Percentiles rank a stretch among this genome's conserved stretches.
phyloP scores from a whole-genome alignment of 2,329 filamentous ascomycete species.

The Xylariaceae sp. region DNA sequence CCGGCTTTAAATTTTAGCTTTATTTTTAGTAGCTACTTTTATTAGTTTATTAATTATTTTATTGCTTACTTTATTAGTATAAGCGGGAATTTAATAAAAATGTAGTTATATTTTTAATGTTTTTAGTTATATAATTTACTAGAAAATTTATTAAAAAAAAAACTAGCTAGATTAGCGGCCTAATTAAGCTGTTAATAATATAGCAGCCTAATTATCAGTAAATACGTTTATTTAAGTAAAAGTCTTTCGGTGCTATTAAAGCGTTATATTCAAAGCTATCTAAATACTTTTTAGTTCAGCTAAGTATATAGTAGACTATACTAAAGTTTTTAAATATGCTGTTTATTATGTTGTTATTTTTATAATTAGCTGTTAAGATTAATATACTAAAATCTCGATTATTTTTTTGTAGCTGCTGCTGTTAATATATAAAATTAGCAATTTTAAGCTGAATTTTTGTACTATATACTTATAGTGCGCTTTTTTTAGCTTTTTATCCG shows the following conservation, averaged over 20 bases:
- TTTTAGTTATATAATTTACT: background rate
- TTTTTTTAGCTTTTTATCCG: too few species aligned
- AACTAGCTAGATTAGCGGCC: background rate
- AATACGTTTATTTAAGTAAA: background rate
- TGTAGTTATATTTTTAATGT: background rate
- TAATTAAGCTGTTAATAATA: background rate
- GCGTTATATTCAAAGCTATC: background rate
- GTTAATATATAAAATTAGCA: too few species aligned
- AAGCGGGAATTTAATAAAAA: background rate
- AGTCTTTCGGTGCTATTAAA: background rate
- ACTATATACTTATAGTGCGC: too few species aligned
- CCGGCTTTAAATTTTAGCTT: background rate
- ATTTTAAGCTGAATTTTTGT: too few species aligned
- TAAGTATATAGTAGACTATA: background rate
- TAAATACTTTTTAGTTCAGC: background rate
- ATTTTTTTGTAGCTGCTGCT: too few species aligned
- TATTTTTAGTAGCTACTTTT: background rate
- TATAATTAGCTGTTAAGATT: background rate
- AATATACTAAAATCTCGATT: too few species aligned
- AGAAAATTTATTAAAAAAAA: background rate
- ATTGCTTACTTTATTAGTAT: background rate
- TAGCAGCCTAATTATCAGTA: background rate
- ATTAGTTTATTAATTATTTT: background rate
- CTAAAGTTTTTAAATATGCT: background rate
- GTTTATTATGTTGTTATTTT: background rate